Conservation (phyloP, 2,329 filamentous ascomycete genomes). For the Stemphylium beticola region DNA sequence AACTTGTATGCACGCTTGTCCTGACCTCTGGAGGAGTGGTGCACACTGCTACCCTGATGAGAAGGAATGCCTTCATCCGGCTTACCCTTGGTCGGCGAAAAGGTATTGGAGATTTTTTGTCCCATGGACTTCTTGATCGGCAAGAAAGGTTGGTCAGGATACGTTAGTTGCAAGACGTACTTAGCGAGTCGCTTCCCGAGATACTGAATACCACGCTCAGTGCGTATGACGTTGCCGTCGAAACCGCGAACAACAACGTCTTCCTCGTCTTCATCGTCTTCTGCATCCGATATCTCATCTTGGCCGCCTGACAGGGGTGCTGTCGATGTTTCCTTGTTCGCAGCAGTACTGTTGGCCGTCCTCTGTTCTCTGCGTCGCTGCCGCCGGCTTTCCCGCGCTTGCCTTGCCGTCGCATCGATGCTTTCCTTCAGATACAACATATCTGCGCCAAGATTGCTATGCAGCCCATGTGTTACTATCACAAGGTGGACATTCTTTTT, state of each 20-base stretch:
- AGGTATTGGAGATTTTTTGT: slow-evolving; percentile 55
- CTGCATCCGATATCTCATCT: slow-evolving; percentile 50
- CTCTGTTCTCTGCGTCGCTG: slow-evolving; percentile 56
- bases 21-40: slow-evolving; percentile 54
- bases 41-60: slow-evolving; percentile 69
- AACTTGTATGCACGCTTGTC: slow-evolving; percentile 74
- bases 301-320: slow-evolving; percentile 59
- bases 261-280: slow-evolving; percentile 74
- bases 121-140: slow-evolving; percentile 66
- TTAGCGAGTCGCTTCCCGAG: slow-evolving; percentile 92
- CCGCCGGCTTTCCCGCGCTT: slow-evolving; percentile 74
- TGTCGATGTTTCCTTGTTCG: slow-evolving; percentile 43
- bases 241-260: slow-evolving; percentile 90
- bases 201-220: slow-evolving; percentile 95
- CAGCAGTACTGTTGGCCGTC: slow-evolving; percentile 2
- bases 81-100: slow-evolving; percentile 52
- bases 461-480: slow-evolving; percentile 88
- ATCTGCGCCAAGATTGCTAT: slow-evolving; percentile 93
- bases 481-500: slow-evolving; percentile 88
- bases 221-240: slow-evolving; percentile 85
- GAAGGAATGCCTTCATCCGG: slow-evolving; percentile 55
- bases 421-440: slow-evolving; percentile 98
- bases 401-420: slow-evolving; percentile 81
- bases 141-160: slow-evolving; percentile 88
- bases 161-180: slow-evolving; percentile 87